Conservation (phyloP, 345 rosid genomes). For the Acer negundo region DNA sequence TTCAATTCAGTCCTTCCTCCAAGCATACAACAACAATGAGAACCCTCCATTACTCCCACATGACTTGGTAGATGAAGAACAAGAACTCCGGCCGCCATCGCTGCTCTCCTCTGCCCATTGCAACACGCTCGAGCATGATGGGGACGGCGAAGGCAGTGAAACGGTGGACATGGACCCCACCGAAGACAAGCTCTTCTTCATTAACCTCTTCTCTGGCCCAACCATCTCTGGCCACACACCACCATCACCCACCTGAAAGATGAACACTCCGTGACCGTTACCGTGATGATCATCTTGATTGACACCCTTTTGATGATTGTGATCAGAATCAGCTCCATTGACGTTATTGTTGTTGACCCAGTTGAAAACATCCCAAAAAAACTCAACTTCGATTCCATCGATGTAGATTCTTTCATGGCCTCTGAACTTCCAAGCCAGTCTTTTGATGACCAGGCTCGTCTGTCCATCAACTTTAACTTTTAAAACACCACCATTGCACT, state of each 20-base stretch:
- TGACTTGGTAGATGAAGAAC: conserved; percentile 55
- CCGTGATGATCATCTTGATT: background rate
- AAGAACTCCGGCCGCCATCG: conserved; percentile 57
- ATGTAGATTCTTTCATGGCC: conserved; percentile 50
- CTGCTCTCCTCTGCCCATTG: conserved; percentile 76
- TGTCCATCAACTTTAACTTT: conserved; percentile 52
- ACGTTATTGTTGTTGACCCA: conserved; percentile 38
- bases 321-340: background rate
- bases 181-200: conserved; percentile 46
- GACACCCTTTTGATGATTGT: background rate
- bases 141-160: conserved; percentile 33
- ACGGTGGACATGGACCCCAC: conserved; percentile 23
- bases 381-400: conserved; percentile 47
- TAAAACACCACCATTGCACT: conserved; percentile 44
- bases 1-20: conserved; percentile 36
- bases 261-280: conserved; percentile 50
- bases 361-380: conserved; percentile 60
- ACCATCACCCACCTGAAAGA: conserved; percentile 67
- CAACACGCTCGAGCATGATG: conserved; percentile 51
- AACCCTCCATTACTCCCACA: conserved; percentile 53
- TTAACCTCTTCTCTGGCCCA: conserved; percentile 58
- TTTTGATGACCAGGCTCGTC: conserved; percentile 42
- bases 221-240: conserved; percentile 65
- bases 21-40: conserved; percentile 56
- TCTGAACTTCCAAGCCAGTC: conserved; percentile 59